Evolutionary conservation across 1,139 yeast species (phyloP).

Genomic region (Zhuliangozyma blackwelliae): DNA sequence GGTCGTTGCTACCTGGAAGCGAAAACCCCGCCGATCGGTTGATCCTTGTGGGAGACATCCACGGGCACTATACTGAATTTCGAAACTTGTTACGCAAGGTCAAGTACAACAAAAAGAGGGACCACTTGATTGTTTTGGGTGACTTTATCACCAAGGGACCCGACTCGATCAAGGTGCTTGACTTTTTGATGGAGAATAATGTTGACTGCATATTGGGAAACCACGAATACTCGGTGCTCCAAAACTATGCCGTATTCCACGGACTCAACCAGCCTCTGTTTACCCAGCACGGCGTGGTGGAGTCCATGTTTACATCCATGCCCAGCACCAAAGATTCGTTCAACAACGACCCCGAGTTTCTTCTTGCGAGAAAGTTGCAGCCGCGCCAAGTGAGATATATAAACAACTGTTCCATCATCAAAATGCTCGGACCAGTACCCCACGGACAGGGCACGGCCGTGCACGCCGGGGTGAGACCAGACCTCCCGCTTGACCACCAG

Average conservation of each 20-base stretch:
- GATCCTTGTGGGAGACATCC: conserved; percentile 81
- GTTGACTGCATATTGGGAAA: conserved; percentile 82
- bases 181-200: conserved; percentile 55
- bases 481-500: conserved; percentile 53
- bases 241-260: conserved; percentile 58
- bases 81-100: conserved; percentile 44
- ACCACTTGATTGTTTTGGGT: conserved; percentile 70
- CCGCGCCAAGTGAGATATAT: conserved; percentile 61
- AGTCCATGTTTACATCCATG: neutral
- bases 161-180: conserved; percentile 63
- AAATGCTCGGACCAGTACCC: conserved; percentile 60
- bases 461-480: conserved; percentile 77
- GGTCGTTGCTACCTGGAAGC: neutral
- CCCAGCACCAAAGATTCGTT: conserved; percentile 18
- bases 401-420: conserved; percentile 58
- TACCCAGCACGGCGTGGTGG: neutral
- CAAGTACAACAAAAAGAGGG: conserved; percentile 42
- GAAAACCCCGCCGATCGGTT: conserved; percentile 36
- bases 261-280: conserved; percentile 34
- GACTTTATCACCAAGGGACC: conserved; percentile 87
- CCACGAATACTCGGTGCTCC: conserved; percentile 70
- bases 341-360: conserved; percentile 53
- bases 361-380: conserved; percentile 54
- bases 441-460: conserved; percentile 55
- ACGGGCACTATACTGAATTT: conserved; percentile 66